These are phyloP conservation scores for Malassezia globosa DNA, from an alignment of 1,284 basidiomycete species.

Conservation along the genomic window DNA sequence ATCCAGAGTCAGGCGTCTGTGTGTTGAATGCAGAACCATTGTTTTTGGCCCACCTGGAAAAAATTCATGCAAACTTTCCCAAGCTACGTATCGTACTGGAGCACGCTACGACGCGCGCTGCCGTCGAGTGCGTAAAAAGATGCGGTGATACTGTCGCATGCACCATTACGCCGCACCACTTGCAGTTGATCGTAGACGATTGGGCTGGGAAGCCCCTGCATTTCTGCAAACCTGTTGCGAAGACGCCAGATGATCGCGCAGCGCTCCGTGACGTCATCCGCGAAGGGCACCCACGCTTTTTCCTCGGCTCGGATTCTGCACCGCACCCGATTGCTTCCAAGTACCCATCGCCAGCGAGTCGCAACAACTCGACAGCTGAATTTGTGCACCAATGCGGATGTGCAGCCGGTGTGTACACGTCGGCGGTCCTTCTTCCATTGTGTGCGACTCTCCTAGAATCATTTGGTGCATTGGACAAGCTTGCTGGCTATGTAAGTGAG, in stretches of 20 bases:
- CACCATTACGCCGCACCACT: conserved; percentile 93
- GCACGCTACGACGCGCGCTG: conserved; percentile 92
- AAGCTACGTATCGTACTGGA: conserved; percentile 88
- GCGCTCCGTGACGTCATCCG: conserved; percentile 71
- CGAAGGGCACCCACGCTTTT: conserved; percentile 75
- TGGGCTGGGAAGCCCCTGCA: conserved; percentile 93
- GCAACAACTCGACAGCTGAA: conserved; percentile 18
- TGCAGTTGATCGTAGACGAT: conserved; percentile 85
- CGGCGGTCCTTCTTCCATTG: conserved; percentile 40
- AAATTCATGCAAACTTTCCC: conserved; percentile 77
- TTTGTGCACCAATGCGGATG: conserved; percentile 36
- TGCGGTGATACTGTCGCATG: conserved; percentile 69
- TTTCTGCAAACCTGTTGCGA: conserved; percentile 97
- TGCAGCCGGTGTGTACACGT: conserved; percentile 45
- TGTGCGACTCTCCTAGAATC: conserved; percentile 43
- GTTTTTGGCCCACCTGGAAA: conserved; percentile 77
- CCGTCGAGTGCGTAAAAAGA: conserved; percentile 60
- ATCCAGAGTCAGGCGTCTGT: conserved; percentile 68
- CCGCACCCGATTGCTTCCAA: conserved; percentile 79
- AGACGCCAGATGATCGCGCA: conserved; percentile 79
- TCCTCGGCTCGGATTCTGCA: conserved; percentile 93
- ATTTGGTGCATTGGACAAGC: conserved; percentile 41
- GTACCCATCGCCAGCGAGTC: conserved; percentile 51
- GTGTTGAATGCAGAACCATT: conserved; percentile 84
- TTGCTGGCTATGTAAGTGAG: conserved; percentile 33